Evolutionary conservation across 2,329 filamentous ascomycete species (phyloP).

Genomic region (Penicillium sumatraense): DNA sequence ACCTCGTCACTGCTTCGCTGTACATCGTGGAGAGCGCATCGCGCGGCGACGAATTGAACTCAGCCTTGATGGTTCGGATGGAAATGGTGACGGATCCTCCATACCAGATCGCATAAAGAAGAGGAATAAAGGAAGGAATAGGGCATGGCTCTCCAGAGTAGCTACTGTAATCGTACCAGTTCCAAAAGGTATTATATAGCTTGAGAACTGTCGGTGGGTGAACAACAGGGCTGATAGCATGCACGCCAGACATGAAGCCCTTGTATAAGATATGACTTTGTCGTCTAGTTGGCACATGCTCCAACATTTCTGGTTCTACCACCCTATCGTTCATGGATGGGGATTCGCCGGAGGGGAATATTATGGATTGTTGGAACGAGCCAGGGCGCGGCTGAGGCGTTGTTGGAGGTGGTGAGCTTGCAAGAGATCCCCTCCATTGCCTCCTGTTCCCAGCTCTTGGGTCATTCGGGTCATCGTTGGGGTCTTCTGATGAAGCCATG

Average conservation of each 20-base stretch:
- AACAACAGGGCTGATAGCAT: conserved; percentile 51
- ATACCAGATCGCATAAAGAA: conserved; percentile 54
- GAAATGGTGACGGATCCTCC: conserved; percentile 53
- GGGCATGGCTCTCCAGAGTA: conserved; percentile 43
- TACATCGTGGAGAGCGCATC: conserved; percentile 43
- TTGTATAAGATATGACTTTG: conserved; percentile 54
- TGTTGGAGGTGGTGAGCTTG: conserved; percentile 13
- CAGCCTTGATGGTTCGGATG: conserved; percentile 44
- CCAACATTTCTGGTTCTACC: conserved; percentile 46
- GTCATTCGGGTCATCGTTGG: conserved; percentile 29
- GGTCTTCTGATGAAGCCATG: conserved; percentile 21
- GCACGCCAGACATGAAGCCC: conserved; percentile 52
- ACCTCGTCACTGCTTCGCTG: conserved; percentile 49
- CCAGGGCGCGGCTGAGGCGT: conserved; percentile 27
- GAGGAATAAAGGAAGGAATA: conserved; percentile 48
- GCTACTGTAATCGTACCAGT: conserved; percentile 48
- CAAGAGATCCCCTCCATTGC: conserved; percentile 27
- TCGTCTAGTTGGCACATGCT: conserved; percentile 46
- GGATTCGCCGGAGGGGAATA: conserved; percentile 44
- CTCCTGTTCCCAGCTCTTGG: conserved; percentile 15
- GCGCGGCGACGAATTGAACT: conserved; percentile 43
- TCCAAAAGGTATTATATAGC: conserved; percentile 50
- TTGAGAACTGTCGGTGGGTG: conserved; percentile 49
- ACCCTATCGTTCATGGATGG: conserved; percentile 36
- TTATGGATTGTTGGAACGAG: conserved; percentile 41